These are phyloP conservation scores for Gentiana dahurica DNA, from an alignment of 257 asterid species.

Conservation along the genomic window DNA sequence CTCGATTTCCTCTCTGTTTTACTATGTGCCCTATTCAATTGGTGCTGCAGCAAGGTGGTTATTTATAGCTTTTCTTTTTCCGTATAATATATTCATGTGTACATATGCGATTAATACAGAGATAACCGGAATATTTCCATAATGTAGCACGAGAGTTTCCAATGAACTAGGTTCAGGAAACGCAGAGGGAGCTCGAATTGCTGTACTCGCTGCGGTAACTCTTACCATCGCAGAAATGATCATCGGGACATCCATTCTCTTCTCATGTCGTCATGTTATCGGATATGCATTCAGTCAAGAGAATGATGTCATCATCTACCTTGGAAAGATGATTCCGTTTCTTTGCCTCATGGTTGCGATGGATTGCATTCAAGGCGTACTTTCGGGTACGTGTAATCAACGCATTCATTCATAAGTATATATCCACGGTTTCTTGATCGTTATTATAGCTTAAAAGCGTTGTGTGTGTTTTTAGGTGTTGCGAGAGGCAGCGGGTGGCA, in stretches of 20 bases:
- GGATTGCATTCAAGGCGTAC: conserved; percentile 14
- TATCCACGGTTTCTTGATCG: no score
- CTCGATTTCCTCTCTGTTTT: conserved; percentile 25
- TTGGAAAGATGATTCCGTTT: conserved; percentile 12
- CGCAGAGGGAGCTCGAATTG: conserved; percentile 6
- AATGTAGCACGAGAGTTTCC: conserved; percentile 16
- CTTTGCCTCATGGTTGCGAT: conserved; percentile 13
- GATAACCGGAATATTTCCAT: conserved; percentile 33
- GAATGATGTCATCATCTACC: conserved; percentile 18
- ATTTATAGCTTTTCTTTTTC: conserved; percentile 4
- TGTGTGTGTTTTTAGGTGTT: no score
- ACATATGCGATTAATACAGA: conserved; percentile 19
- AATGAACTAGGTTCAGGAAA: conserved; percentile 19
- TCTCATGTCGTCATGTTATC: conserved; percentile 2
- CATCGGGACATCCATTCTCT: not conserved
- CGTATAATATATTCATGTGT: no score
- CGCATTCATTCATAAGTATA: no score
- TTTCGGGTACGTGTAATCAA: conserved; percentile 10
- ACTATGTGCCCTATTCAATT: conserved; percentile 39
- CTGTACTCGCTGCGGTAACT: conserved; percentile 5
- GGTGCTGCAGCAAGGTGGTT: conserved; percentile 56
- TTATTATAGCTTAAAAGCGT: no score
- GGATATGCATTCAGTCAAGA: conserved; percentile 20
- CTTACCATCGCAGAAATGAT: conserved; percentile 6
- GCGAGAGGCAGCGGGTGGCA: not conserved